Conservation (phyloP, 805 yeast genomes). For the Candida awuae region DNA sequence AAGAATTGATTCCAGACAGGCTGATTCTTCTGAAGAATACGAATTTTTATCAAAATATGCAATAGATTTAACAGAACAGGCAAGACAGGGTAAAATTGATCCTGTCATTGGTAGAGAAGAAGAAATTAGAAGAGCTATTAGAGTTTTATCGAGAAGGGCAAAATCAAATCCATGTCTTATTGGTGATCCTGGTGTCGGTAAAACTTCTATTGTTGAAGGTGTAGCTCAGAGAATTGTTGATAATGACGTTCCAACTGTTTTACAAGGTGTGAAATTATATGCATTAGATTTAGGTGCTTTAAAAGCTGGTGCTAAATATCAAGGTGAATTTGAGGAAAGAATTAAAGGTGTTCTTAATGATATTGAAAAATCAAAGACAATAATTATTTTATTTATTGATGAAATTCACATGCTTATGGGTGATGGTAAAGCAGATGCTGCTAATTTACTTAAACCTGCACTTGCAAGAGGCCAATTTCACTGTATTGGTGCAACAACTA, state of each 20-base stretch:
- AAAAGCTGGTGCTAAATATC: slow-evolving; percentile 97
- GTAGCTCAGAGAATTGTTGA: slow-evolving; percentile 96
- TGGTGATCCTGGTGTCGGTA: slow-evolving; percentile 99
- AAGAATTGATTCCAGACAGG: slow-evolving; percentile 86
- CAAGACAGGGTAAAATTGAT: slow-evolving; percentile 89
- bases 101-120: slow-evolving; percentile 99
- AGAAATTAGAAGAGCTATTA: slow-evolving; percentile 89
- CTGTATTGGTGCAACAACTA: slow-evolving; percentile 97
- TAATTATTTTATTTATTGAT: slow-evolving; percentile 89
- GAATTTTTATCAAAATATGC: slow-evolving; percentile 90
- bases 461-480: slow-evolving; percentile 93
- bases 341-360: slow-evolving; percentile 93
- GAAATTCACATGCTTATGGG: slow-evolving; percentile 99
- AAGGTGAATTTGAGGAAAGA: slow-evolving; percentile 98
- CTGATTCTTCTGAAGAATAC: slow-evolving; percentile 77
- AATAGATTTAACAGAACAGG: slow-evolving; percentile 86
- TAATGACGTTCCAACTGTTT: slow-evolving; percentile 86
- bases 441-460: slow-evolving; percentile 93
- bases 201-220: slow-evolving; percentile 96
- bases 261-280: slow-evolving; percentile 72
- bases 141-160: slow-evolving; percentile 94
- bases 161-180: slow-evolving; percentile 94
- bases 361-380: slow-evolving; percentile 75
- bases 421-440: slow-evolving; percentile 96
- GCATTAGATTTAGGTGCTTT: slow-evolving; percentile 92